Conservation (phyloP, 306 rosid genomes). For the Echinosophora koreensis region DNA sequence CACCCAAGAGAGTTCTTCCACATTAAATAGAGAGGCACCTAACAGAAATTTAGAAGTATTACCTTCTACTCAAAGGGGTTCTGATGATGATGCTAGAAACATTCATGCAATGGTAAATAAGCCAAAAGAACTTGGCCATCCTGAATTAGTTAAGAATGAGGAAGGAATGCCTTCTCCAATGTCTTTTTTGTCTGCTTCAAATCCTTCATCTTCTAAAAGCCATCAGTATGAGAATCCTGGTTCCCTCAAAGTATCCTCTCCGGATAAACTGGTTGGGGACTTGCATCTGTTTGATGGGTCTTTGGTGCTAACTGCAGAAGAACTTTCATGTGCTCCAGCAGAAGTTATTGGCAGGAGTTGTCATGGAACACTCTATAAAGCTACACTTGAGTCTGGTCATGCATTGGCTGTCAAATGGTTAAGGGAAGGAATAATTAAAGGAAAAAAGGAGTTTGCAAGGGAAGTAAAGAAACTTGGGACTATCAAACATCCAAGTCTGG, state of each 20-base stretch:
- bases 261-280: constrained; percentile 70
- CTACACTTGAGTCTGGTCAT: constrained; percentile 73
- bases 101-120: constrained; percentile 48
- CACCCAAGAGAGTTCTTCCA: constrained; percentile 52
- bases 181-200: constrained; percentile 65
- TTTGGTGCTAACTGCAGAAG: constrained; percentile 72
- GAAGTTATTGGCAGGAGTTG: constrained; percentile 81
- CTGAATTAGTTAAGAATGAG: constrained; percentile 52
- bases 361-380: constrained; percentile 83
- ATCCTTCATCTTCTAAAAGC: constrained; percentile 68
- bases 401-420: constrained; percentile 78
- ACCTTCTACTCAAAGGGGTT: constrained; percentile 46
- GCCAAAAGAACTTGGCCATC: constrained; percentile 43
- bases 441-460: constrained; percentile 77
- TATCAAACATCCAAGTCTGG: constrained; percentile 76
- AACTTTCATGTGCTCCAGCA: constrained; percentile 79
- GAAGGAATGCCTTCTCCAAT: constrained; percentile 61
- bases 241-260: constrained; percentile 58
- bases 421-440: constrained; percentile 83
- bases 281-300: constrained; percentile 73
- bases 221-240: constrained; percentile 57
- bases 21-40: constrained; percentile 47
- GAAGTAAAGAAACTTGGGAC: constrained; percentile 81
- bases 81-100: constrained; percentile 42
- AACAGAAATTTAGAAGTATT: constrained; percentile 53